A percentile compares a stretch with the other conserved stretches of the same genome.
phyloP scores from a whole-genome alignment of 805 yeast genomes.

The Candida maesae region DNA sequence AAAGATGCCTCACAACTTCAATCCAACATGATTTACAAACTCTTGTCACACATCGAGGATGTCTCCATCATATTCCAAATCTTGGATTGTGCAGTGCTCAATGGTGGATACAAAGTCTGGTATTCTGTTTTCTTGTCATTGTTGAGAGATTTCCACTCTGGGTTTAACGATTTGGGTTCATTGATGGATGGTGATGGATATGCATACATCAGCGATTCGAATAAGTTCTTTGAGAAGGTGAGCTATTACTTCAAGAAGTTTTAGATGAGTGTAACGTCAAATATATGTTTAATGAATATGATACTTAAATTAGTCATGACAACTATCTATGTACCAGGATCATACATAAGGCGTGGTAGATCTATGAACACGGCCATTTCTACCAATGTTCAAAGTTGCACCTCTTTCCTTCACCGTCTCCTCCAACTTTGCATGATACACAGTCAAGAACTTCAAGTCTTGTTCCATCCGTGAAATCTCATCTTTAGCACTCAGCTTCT shows the following conservation, averaged over 20 bases:
- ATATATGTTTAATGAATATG: too few relatives aligned
- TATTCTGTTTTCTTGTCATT: constrained; percentile 38
- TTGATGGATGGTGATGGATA: constrained; percentile 14
- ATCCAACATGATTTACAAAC: constrained; percentile 5
- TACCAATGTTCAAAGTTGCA: constrained; percentile 21
- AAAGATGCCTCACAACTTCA: constrained; percentile 11
- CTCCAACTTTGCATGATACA: constrained; percentile 16
- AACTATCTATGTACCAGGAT: too few relatives aligned
- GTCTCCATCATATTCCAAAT: constrained; percentile 15
- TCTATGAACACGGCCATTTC: constrained; percentile 28
- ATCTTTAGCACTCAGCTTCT: constrained; percentile 3
- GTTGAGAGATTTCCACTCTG: constrained; percentile 48
- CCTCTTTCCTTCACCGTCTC: constrained; percentile 23
- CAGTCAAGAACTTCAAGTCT: constrained; percentile 18
- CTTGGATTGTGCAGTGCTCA: constrained; percentile 19
- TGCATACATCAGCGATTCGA: constrained; percentile 15
- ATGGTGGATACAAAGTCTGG: constrained; percentile 35
- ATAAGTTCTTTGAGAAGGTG: constrained; percentile 21
- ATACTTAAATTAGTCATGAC: too few relatives aligned
- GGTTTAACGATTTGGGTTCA: constrained; percentile 36
- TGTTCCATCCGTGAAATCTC: constrained; percentile 7
- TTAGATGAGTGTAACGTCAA: constrained; percentile 7
- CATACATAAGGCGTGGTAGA: constrained; percentile 26
- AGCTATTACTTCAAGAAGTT: constrained; percentile 23
- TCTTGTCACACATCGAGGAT: constrained; percentile 8